Evolutionary conservation across 2,329 filamentous ascomycete species (phyloP).

Genomic region (Exutisphaerella laricina): DNA sequence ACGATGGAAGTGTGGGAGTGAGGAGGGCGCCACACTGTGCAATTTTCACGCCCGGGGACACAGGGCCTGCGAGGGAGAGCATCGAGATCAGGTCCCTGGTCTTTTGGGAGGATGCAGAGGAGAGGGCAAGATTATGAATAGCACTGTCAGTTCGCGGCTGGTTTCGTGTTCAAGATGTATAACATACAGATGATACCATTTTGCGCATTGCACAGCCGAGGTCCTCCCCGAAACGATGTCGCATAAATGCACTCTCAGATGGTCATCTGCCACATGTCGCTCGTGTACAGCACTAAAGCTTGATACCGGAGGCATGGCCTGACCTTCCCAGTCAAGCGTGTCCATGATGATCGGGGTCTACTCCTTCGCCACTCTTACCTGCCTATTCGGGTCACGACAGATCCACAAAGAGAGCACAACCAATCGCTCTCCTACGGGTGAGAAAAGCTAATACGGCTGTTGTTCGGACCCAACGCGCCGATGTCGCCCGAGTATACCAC

Average conservation of each 20-base stretch:
- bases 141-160: too few relatives aligned
- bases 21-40: slow-evolving; percentile 8
- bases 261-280: slow-evolving; percentile 1
- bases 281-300: too few relatives aligned
- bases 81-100: slow-evolving; percentile 18
- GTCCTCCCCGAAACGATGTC: too few relatives aligned
- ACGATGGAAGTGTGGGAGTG: slow-evolving; percentile 1
- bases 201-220: too few relatives aligned
- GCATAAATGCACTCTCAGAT: too few relatives aligned
- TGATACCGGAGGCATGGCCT: not conserved
- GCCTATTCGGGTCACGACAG: not conserved
- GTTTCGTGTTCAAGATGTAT: too few relatives aligned
- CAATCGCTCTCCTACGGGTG: not conserved
- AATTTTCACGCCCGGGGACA: slow-evolving; percentile 7
- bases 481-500: slow-evolving; percentile 1
- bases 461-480: slow-evolving; percentile 1
- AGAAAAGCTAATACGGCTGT: not conserved
- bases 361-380: not conserved
- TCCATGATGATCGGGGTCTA: not conserved
- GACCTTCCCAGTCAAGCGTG: not conserved
- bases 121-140: too few relatives aligned
- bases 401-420: not conserved
- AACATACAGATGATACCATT: too few relatives aligned
- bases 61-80: slow-evolving; percentile 15
- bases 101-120: slow-evolving; percentile 14